Evolutionary conservation across 495 filamentous ascomycete genomes (phyloP).

Genomic region (Xylaria curta): DNA sequence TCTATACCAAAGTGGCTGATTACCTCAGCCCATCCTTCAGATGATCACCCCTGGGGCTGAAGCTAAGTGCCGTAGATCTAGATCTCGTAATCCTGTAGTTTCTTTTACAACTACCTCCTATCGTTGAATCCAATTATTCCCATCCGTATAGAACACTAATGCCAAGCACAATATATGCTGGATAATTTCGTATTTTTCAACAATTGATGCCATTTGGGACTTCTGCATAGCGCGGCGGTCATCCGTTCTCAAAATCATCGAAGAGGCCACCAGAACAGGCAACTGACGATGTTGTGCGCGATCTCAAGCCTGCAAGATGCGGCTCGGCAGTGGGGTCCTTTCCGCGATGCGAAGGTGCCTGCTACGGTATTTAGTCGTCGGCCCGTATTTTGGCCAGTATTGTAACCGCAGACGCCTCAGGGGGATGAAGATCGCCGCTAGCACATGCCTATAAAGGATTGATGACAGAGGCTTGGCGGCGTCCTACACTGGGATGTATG

Average conservation of each 20-base stretch:
- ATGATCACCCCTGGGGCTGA: neutral
- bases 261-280: neutral
- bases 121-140: too few relatives aligned
- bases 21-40: too few relatives aligned
- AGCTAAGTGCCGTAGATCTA: neutral
- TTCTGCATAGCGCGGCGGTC: too few relatives aligned
- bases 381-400: neutral
- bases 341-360: too few relatives aligned
- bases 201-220: too few relatives aligned
- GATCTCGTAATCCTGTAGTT: too few relatives aligned
- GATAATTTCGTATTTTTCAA: neutral
- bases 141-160: neutral
- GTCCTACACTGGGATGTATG: neutral
- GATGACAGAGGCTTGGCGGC: neutral
- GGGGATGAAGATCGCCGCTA: conserved; percentile 7
- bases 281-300: neutral
- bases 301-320: neutral
- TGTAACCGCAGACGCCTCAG: neutral
- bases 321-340: neutral
- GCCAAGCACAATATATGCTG: neutral
- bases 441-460: neutral
- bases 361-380: neutral
- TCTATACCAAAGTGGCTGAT: too few relatives aligned
- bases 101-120: too few relatives aligned
- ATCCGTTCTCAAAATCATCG: neutral